Conservation (phyloP, 2,329 filamentous ascomycete species). For the Paecilomyces niveus region DNA sequence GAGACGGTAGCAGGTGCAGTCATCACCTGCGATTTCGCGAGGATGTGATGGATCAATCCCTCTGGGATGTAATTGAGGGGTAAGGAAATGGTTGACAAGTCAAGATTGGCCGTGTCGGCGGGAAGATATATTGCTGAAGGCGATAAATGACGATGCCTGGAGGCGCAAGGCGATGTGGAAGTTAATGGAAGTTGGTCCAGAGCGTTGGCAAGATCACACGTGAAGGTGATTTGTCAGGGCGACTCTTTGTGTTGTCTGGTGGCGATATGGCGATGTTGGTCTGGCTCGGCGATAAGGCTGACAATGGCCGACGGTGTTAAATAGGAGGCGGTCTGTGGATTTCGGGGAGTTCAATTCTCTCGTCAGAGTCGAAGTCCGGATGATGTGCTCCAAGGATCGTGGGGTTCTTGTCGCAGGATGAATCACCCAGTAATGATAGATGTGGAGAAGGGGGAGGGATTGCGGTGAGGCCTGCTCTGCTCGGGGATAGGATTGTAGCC, state of each 20-base stretch:
- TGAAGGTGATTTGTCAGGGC: slow-evolving; percentile 17
- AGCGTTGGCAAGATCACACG: slow-evolving; percentile 5
- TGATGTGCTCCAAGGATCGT: not conserved
- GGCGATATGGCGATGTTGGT: slow-evolving; percentile 6
- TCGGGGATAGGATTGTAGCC: too few species aligned
- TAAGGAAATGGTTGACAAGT: not conserved
- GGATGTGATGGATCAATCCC: not conserved
- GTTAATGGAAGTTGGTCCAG: slow-evolving; percentile 17
- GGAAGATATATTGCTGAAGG: slow-evolving; percentile 1
- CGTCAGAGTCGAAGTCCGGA: not conserved
- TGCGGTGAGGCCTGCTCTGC: too few species aligned
- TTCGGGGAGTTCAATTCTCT: not conserved
- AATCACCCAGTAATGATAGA: not conserved
- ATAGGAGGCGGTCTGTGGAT: not conserved
- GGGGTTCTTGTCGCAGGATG: not conserved
- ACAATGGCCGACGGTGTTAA: not conserved
- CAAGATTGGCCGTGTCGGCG: not conserved
- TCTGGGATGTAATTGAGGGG: not conserved
- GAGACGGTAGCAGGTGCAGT: slow-evolving; percentile 17
- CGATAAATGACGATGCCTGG: slow-evolving; percentile 14
- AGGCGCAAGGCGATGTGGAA: slow-evolving; percentile 17
- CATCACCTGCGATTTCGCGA: slow-evolving; percentile 15
- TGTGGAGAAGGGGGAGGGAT: not conserved
- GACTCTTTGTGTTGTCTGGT: slow-evolving; percentile 5
- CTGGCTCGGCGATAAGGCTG: slow-evolving; percentile 14